phyloP scores from a whole-genome alignment of 1,139 yeast species.

The Taphrina wiesneri region DNA sequence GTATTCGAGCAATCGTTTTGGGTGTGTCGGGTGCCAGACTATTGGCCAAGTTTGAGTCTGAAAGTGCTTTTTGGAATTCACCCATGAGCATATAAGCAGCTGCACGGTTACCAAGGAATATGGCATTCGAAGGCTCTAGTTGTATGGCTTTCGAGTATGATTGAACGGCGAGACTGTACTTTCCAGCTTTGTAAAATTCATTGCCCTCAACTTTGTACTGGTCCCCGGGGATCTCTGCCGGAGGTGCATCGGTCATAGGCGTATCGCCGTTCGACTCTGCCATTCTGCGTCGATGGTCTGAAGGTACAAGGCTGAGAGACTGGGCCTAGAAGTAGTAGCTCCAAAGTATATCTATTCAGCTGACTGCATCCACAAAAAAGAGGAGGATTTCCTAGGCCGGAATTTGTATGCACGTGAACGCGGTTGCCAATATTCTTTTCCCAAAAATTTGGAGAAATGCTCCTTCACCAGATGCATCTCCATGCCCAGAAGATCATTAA shows the following conservation, averaged over 20 bases:
- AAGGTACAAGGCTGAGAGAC: no score
- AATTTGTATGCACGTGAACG: background rate
- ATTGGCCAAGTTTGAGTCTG: slow-evolving; percentile 50
- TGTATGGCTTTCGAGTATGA: slow-evolving; percentile 48
- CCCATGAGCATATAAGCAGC: slow-evolving; percentile 67
- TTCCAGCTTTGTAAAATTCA: slow-evolving; percentile 46
- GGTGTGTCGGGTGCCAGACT: slow-evolving; percentile 45
- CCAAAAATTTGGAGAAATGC: no score
- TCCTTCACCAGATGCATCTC: no score
- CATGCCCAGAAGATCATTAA: no score
- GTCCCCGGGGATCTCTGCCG: slow-evolving; percentile 41
- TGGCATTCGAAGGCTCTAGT: slow-evolving; percentile 47
- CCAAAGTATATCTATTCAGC: no score
- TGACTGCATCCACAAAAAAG: background rate
- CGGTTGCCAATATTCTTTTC: background rate
- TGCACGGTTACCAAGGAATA: slow-evolving; percentile 74
- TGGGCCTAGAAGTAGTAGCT: no score
- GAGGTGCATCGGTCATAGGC: slow-evolving; percentile 20
- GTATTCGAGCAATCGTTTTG: slow-evolving; percentile 47
- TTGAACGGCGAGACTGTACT: slow-evolving; percentile 46
- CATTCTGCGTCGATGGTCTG: no score
- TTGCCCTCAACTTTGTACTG: slow-evolving; percentile 48
- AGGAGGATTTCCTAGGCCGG: background rate
- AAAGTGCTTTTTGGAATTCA: slow-evolving; percentile 59
- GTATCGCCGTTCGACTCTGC: slow-evolving; percentile 10